Conservation (phyloP, 208 protist genomes). For the Ichthyophonus hoferi region DNA sequence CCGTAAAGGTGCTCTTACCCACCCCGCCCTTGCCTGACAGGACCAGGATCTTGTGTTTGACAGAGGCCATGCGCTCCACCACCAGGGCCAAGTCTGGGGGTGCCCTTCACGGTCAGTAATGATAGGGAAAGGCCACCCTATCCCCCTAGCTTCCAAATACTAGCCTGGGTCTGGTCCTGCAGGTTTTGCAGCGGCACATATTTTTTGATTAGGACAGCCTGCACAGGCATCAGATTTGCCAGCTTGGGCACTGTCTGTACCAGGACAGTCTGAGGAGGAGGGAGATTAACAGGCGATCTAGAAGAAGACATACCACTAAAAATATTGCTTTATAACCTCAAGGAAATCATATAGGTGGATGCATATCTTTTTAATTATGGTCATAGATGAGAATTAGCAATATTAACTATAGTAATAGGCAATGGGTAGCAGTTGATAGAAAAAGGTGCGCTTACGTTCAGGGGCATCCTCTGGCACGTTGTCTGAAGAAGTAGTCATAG, state of each 20-base stretch:
- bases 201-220: slow-evolving; percentile 93
- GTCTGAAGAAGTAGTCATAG: too few relatives aligned
- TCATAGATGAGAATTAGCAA: too few relatives aligned
- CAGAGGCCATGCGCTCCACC: slow-evolving; percentile 58
- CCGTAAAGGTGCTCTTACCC: slow-evolving; percentile 94
- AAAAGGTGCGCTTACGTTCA: too few relatives aligned
- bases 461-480: too few relatives aligned
- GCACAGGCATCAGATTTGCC: slow-evolving; percentile 87
- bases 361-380: too few relatives aligned
- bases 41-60: slow-evolving; percentile 94
- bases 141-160: background rate
- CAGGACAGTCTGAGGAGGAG: slow-evolving; percentile 89
- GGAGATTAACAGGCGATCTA: too few relatives aligned
- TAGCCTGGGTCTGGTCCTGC: slow-evolving; percentile 77
- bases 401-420: too few relatives aligned
- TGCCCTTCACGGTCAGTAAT: background rate
- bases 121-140: background rate
- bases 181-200: slow-evolving; percentile 81
- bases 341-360: too few relatives aligned
- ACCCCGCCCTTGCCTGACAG: slow-evolving; percentile 98
- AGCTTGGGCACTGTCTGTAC: slow-evolving; percentile 79
- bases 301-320: too few relatives aligned
- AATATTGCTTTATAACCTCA: too few relatives aligned
- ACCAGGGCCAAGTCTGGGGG: slow-evolving; percentile 53
- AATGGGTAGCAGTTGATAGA: too few relatives aligned